These are phyloP conservation scores for Pezicula rhizophila DNA, from an alignment of 2,329 filamentous ascomycete genomes.

Conservation along the genomic window DNA sequence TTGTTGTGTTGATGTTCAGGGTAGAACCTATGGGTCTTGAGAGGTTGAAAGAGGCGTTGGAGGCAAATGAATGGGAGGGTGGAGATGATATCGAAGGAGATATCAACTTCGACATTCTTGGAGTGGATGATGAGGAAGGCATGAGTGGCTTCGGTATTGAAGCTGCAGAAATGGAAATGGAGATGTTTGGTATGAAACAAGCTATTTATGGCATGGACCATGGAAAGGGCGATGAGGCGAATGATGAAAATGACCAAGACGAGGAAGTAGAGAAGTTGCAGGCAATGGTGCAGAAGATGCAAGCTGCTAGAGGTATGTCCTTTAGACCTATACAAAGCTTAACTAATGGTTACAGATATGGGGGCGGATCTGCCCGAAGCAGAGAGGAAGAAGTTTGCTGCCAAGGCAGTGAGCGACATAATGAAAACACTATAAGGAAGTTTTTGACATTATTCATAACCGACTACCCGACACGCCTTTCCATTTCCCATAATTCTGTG, in stretches of 20 bases:
- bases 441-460: no score
- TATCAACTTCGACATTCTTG: conserved; percentile 30
- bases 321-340: not conserved
- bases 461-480: no score
- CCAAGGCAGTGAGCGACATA: conserved; percentile 55
- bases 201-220: conserved; percentile 23
- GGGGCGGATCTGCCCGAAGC: conserved; percentile 53
- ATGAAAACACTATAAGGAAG: conserved; percentile 40
- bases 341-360: conserved; percentile 39
- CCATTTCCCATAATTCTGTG: no score
- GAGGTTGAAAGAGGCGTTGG: conserved; percentile 53
- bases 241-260: conserved; percentile 22
- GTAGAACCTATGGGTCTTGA: conserved; percentile 54
- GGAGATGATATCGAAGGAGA: conserved; percentile 30
- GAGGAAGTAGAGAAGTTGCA: conserved; percentile 51
- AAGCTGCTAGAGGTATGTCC: conserved; percentile 40
- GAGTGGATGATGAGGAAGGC: conserved; percentile 24
- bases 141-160: conserved; percentile 24
- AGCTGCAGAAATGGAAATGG: conserved; percentile 30
- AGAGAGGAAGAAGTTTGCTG: conserved; percentile 54
- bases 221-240: not conserved
- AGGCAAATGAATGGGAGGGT: conserved; percentile 59
- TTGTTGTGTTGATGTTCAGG: conserved; percentile 2
- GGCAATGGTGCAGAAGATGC: conserved; percentile 57
- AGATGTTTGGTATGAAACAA: conserved; percentile 32